These are phyloP conservation scores for Ramalina peruviana DNA, from an alignment of 495 filamentous ascomycete genomes.

Conservation along the genomic window DNA sequence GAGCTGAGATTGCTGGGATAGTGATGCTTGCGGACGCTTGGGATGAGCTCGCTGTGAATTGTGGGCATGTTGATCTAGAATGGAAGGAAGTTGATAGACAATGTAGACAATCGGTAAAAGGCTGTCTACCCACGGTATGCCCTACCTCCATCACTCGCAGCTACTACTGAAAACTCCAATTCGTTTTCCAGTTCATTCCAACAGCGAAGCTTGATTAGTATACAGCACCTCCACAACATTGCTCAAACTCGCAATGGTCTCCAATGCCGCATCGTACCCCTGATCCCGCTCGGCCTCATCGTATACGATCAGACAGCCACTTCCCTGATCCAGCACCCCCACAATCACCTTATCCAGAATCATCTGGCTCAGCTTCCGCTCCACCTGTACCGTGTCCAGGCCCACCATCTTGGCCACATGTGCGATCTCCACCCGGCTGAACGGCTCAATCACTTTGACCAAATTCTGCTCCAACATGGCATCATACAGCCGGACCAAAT, in stretches of 20 bases:
- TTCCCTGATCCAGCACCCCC: constrained; percentile 93
- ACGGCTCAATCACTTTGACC: constrained; percentile 98
- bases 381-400: constrained; percentile 88
- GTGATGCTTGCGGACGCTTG: too few species aligned
- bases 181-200: constrained; percentile 47
- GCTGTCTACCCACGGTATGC: too few species aligned
- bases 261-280: constrained; percentile 84
- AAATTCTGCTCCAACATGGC: constrained; percentile 98
- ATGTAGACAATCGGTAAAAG: too few species aligned
- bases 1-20: too few species aligned
- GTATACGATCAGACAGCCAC: constrained; percentile 89
- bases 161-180: too few species aligned
- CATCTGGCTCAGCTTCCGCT: constrained; percentile 97
- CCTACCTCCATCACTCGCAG: too few species aligned
- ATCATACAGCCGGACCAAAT: constrained; percentile 88
- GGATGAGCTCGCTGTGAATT: too few species aligned
- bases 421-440: constrained; percentile 88
- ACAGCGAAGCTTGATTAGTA: constrained; percentile 87
- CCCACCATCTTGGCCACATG: constrained; percentile 97
- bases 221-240: constrained; percentile 96
- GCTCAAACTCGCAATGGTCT: constrained; percentile 92
- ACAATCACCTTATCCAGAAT: constrained; percentile 98
- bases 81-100: too few species aligned
- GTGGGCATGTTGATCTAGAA: too few species aligned
- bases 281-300: constrained; percentile 89